Evolutionary conservation across 345 rosid genomes (phyloP).

Genomic region (Physaria fendleri): DNA sequence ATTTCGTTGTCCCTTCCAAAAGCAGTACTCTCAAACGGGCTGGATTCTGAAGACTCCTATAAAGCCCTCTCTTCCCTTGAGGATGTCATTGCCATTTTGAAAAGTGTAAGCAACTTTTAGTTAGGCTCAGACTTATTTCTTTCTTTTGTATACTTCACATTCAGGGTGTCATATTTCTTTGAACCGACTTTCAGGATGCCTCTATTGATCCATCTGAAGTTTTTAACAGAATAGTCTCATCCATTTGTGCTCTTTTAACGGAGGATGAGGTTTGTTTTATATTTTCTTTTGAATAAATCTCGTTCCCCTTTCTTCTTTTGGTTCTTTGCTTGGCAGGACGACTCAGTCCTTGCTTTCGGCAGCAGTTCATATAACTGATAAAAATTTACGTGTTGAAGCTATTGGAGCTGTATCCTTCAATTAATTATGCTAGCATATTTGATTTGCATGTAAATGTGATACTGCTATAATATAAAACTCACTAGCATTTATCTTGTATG

Average conservation of each 20-base stretch:
- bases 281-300: constrained; percentile 11
- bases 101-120: constrained; percentile 47
- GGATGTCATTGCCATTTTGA: constrained; percentile 92
- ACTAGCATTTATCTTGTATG: constrained; percentile 7
- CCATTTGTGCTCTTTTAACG: constrained; percentile 61
- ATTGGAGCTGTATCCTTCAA: constrained; percentile 81
- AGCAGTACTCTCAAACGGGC: constrained; percentile 44
- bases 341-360: constrained; percentile 89
- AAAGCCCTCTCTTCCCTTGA: constrained; percentile 83
- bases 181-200: constrained; percentile 62
- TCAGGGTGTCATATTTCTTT: constrained; percentile 5
- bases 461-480: constrained; percentile 1
- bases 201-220: constrained; percentile 98
- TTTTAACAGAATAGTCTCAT: constrained; percentile 85
- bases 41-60: constrained; percentile 67
- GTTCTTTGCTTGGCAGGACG: constrained; percentile 50
- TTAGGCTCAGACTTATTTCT: constrained; percentile 12
- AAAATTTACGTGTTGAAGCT: constrained; percentile 79
- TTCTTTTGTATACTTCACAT: constrained; percentile 9
- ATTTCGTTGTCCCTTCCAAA: constrained; percentile 88
- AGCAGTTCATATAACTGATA: constrained; percentile 75
- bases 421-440: constrained; percentile 8
- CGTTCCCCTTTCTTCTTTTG: constrained; percentile 7
- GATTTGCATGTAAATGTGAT: constrained; percentile 8
- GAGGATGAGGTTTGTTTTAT: constrained; percentile 64